These are phyloP conservation scores for Podaxis pistillaris DNA, from an alignment of 768 basidiomycete species.

Conservation along the genomic window DNA sequence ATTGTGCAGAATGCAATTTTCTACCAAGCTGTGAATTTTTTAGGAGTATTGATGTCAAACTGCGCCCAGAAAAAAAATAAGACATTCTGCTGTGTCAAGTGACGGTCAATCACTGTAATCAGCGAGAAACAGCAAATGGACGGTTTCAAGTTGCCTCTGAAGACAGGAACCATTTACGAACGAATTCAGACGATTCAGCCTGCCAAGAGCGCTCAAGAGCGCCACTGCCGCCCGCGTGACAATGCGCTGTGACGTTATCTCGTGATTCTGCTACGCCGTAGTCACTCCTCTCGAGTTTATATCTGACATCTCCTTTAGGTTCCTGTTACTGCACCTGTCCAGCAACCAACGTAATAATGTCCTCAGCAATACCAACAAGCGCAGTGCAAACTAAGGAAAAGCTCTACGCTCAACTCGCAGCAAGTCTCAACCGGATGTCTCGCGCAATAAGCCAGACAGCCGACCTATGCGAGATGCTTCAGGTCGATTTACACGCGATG, in stretches of 20 bases:
- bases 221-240: background rate
- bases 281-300: background rate
- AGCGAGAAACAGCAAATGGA: too few species aligned
- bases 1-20: too few species aligned
- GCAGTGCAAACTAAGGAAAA: slow-evolving; percentile 79
- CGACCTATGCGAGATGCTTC: slow-evolving; percentile 73
- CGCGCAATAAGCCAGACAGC: slow-evolving; percentile 70
- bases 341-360: background rate
- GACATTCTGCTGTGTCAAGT: too few species aligned
- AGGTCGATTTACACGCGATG: slow-evolving; percentile 78
- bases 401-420: slow-evolving; percentile 75
- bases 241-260: background rate
- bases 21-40: too few species aligned
- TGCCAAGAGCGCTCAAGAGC: too few species aligned
- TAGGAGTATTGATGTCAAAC: too few species aligned
- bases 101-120: too few species aligned
- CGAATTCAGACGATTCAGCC: too few species aligned
- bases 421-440: slow-evolving; percentile 65
- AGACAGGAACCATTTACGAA: too few species aligned
- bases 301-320: background rate
- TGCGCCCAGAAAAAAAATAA: too few species aligned
- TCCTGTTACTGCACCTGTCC: background rate
- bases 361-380: slow-evolving; percentile 40
- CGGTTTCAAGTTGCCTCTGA: too few species aligned
- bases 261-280: background rate